A percentile compares a stretch with the other conserved stretches of the same genome.
Conservation (phyloP, 352 stramenopile genomes). For the Elongisporangium senticosum region DNA sequence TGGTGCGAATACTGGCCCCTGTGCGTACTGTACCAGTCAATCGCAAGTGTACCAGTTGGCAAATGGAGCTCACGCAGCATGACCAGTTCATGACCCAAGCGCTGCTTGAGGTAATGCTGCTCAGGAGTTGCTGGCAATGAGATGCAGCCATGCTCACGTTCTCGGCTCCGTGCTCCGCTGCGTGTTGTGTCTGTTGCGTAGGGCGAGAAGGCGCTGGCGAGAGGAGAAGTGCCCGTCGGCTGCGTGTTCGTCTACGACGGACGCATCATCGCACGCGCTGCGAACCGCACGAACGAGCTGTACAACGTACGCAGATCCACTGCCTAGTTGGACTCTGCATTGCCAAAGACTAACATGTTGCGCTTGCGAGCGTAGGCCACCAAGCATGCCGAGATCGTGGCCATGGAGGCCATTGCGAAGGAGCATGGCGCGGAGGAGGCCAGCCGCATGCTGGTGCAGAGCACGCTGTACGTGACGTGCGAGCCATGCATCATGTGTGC, state of each 20-base stretch:
- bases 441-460: conserved; percentile 41
- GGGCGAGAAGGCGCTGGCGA: conserved; percentile 68
- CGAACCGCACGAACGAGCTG: conserved; percentile 87
- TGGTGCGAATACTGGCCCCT: conserved; percentile 8
- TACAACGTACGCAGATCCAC: conserved; percentile 50
- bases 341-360: background rate
- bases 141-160: background rate
- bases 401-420: conserved; percentile 75
- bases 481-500: conserved; percentile 96
- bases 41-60: conserved; percentile 8
- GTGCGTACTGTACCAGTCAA: conserved; percentile 6
- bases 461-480: conserved; percentile 86
- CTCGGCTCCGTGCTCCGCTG: background rate
- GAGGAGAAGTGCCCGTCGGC: conserved; percentile 88
- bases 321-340: background rate
- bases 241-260: conserved; percentile 86
- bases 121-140: background rate
- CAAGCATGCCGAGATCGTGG: conserved; percentile 89
- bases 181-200: conserved; percentile 15
- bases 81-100: conserved; percentile 70
- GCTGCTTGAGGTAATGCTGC: conserved; percentile 43
- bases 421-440: conserved; percentile 29
- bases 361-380: conserved; percentile 48
- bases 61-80: conserved; percentile 19
- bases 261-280: conserved; percentile 71